These are phyloP conservation scores for Penicillium palitans DNA, from an alignment of 2,329 filamentous ascomycete species.

Conservation along the genomic window DNA sequence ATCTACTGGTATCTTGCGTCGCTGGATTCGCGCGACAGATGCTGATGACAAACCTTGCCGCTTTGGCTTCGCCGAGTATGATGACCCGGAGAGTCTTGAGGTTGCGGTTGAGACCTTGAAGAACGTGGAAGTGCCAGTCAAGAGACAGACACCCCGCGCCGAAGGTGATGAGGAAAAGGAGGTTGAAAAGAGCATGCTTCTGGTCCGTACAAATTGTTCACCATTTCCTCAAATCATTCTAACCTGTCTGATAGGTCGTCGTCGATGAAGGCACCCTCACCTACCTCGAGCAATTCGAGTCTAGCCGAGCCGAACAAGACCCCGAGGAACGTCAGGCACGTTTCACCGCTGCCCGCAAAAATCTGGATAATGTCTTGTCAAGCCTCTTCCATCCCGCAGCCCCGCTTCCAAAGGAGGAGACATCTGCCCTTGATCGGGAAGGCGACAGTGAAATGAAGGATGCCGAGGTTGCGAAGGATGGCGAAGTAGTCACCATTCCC, in stretches of 20 bases:
- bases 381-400: conserved; percentile 69
- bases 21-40: conserved; percentile 79
- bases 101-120: conserved; percentile 81
- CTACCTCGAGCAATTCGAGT: conserved; percentile 80
- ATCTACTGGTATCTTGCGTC: conserved; percentile 73
- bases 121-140: conserved; percentile 77
- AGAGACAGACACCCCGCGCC: conserved; percentile 61
- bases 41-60: conserved; percentile 78
- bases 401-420: conserved; percentile 46
- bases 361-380: conserved; percentile 67
- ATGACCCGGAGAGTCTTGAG: conserved; percentile 83
- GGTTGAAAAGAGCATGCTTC: conserved; percentile 68
- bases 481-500: conserved; percentile 86
- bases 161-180: conserved; percentile 48
- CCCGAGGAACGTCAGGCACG: conserved; percentile 64
- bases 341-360: conserved; percentile 66
- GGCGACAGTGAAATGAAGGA: conserved; percentile 72
- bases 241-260: conserved; percentile 51
- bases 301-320: conserved; percentile 64
- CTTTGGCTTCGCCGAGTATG: conserved; percentile 95
- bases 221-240: conserved; percentile 8
- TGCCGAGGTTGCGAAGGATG: conserved; percentile 55
- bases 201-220: conserved; percentile 50
- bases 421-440: conserved; percentile 58
- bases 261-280: conserved; percentile 80